phyloP scores from a whole-genome alignment of 2,329 filamentous ascomycete species.

The Ascocoryne sarcoides region DNA sequence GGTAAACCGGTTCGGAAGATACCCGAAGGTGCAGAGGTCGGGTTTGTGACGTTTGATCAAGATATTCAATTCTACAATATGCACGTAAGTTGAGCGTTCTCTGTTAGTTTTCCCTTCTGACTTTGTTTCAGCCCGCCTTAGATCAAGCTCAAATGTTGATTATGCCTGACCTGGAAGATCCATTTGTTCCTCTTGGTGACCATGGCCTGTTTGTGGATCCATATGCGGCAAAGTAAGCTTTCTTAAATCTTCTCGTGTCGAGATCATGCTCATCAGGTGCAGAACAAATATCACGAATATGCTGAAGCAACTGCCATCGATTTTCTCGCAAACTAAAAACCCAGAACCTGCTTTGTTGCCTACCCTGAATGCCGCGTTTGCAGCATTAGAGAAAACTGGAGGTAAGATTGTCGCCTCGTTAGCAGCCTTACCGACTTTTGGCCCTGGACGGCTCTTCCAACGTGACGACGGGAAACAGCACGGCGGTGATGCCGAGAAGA shows the following conservation, averaged over 20 bases:
- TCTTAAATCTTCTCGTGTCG: not conserved
- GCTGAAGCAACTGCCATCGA: constrained; percentile 70
- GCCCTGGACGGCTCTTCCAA: constrained; percentile 75
- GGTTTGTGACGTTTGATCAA: constrained; percentile 92
- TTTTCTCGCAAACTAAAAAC: constrained; percentile 83
- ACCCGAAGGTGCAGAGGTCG: constrained; percentile 75
- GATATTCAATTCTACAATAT: constrained; percentile 98
- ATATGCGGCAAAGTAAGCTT: constrained; percentile 65
- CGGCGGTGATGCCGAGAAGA: constrained; percentile 83
- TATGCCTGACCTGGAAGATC: constrained; percentile 95
- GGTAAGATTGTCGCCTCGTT: constrained; percentile 88
- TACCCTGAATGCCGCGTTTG: constrained; percentile 71
- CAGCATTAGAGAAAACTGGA: constrained; percentile 77
- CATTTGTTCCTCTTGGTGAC: constrained; percentile 85
- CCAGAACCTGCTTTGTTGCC: constrained; percentile 84
- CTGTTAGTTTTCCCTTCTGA: not conserved
- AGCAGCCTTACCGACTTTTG: constrained; percentile 82
- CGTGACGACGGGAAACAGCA: constrained; percentile 83
- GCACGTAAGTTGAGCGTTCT: constrained; percentile 62
- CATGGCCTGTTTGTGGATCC: constrained; percentile 85
- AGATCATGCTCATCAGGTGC: not conserved
- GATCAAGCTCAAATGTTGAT: constrained; percentile 96
- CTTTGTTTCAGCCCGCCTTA: constrained; percentile 49
- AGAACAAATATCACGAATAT: constrained; percentile 76
- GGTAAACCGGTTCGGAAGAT: constrained; percentile 48